A percentile compares a stretch with the other conserved stretches of the same genome.
Evolutionary conservation across 352 stramenopile species (phyloP).

Genomic region (Globisporangium iwayamae): DNA sequence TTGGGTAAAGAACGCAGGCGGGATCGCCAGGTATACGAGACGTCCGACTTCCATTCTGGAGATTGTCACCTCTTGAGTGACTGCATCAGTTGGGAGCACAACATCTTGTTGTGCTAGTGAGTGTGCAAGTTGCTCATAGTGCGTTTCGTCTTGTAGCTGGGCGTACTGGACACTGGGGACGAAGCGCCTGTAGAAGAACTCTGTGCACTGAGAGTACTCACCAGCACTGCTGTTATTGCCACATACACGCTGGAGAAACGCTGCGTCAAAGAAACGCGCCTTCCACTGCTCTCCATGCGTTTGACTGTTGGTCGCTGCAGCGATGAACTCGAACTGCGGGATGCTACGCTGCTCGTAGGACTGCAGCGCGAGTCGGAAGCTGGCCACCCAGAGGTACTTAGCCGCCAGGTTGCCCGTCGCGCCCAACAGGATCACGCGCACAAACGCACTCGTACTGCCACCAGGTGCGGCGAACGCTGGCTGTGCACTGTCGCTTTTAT

Average conservation of each 20-base stretch:
- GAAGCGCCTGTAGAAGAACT: conserved; percentile 36
- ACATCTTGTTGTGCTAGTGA: conserved; percentile 14
- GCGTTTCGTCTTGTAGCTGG: conserved; percentile 27
- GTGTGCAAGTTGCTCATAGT: conserved; percentile 29
- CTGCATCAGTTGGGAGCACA: neutral
- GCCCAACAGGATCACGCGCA: conserved; percentile 55
- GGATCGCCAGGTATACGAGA: conserved; percentile 80
- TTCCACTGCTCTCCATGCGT: conserved; percentile 31
- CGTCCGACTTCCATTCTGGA: conserved; percentile 29
- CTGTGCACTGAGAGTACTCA: conserved; percentile 15
- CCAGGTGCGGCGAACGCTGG: neutral
- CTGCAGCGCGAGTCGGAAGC: conserved; percentile 55
- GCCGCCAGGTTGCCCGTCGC: conserved; percentile 77
- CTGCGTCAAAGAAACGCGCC: conserved; percentile 29
- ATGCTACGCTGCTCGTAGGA: conserved; percentile 1
- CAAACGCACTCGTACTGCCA: conserved; percentile 12
- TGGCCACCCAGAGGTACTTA: conserved; percentile 82
- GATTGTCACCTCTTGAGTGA: neutral
- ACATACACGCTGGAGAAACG: conserved; percentile 36
- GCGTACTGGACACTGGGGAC: conserved; percentile 41
- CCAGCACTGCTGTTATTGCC: neutral
- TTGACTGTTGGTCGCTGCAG: conserved; percentile 33
- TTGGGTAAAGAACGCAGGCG: conserved; percentile 57
- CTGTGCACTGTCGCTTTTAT: neutral
- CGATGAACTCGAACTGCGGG: conserved; percentile 32